Percentiles rank a stretch among this genome's conserved stretches.
These are phyloP conservation scores for Mortierella sp. DNA, from an alignment of 371 early-diverging fungal genomes.

Conservation along the genomic window DNA sequence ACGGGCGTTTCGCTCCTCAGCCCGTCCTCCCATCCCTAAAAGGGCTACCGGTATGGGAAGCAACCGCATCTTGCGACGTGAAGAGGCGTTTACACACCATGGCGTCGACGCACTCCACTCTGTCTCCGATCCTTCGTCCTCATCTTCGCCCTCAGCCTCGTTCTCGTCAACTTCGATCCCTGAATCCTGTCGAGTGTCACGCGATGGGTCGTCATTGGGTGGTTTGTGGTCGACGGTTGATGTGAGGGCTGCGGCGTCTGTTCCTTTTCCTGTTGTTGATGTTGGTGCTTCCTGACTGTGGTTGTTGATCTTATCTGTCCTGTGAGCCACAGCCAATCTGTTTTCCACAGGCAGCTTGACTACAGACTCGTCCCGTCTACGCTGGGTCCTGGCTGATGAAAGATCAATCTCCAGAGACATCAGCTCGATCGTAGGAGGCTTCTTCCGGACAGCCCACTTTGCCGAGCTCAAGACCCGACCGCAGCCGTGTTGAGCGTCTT, in stretches of 20 bases:
- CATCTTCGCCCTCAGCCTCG: background rate
- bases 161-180: background rate
- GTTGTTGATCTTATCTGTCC: background rate
- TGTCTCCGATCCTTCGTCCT: background rate
- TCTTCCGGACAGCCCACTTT: background rate
- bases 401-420: background rate
- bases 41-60: background rate
- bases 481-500: slow-evolving; percentile 19
- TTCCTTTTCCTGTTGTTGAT: too few relatives aligned
- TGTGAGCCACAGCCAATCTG: background rate
- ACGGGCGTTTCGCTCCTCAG: background rate
- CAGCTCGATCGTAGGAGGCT: background rate
- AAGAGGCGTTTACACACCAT: background rate
- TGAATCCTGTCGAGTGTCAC: background rate
- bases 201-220: background rate
- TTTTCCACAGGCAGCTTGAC: background rate
- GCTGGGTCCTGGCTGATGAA: background rate
- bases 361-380: background rate
- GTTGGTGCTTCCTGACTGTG: background rate
- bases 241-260: background rate
- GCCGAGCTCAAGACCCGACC: background rate
- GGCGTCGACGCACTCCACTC: background rate
- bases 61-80: background rate
- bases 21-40: background rate
- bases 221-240: background rate